Evolutionary conservation across 352 stramenopile genomes (phyloP), one percentile per base, ranked within the genome.

Genomic region (Phytophthora agathidicida): DNA sequence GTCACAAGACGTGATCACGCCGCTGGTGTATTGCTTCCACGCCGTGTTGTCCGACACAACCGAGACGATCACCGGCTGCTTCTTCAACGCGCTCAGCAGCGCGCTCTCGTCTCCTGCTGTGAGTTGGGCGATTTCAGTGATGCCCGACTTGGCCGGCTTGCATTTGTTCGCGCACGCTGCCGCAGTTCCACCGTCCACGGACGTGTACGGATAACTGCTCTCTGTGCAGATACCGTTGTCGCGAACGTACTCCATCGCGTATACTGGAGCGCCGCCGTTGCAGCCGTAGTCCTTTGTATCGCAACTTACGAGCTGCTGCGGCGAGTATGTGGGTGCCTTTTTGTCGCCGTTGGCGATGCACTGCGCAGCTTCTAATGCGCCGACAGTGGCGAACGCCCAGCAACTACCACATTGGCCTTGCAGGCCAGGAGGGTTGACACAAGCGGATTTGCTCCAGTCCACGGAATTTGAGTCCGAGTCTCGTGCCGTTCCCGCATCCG

Each of bases 11-110:
- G 61, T 79, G 27, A 98, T 71, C 5, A 99, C 90, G 19, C 97
- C 97, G 24, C 75, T 74, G 33, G 76, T 88, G 92, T 99, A 99
- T 60, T 99, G 97, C 83, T 99, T 97, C 77, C 98, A 99, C n/a
- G 81, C 84, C 37, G 80, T 80, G 64, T 98, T 91, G 71, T 96
- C 83, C 1, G 96, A 96, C 27, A 97, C 77, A 26, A 99, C 97
- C 1, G 94, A 96, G 14, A 98, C 86, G 22, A 93, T 89, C 7
- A 99, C 94, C 0, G 97, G 97, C 60, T 98, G 91, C 65, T 94
- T 80, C 35, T 93, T 73, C n/a, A 99, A 49, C 5, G 96, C 94
- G 3, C 72, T 68, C 16, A 94, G 66, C 0, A 99, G 65, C 1
- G 73, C 83, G 13, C 75, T 77, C 51, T 98, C 83, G 41, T 83